Base-by-base conservation (phyloP, 73 alveolate species). In the Symbiodinium pilosum region DNA sequence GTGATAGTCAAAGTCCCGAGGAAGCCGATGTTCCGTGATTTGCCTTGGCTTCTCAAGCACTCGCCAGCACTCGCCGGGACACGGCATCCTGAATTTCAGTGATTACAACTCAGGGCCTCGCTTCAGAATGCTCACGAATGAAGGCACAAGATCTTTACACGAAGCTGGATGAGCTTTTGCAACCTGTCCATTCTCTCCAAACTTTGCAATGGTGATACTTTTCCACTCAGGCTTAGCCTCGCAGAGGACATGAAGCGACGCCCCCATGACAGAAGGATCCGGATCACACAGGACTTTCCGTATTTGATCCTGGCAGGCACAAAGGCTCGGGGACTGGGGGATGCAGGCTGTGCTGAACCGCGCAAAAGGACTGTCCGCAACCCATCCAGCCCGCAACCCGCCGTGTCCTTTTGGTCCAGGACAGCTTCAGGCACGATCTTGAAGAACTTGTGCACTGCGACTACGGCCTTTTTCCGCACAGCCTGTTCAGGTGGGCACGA, bases 1-100 rank as follows among this genome's bases (percentile, higher is more conserved):
- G 86, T 99, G 99, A 99, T 99, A 99, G 99, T 99, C 99, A 93
- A 99, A 99, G 87, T 99, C 99, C 47, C 99, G 97, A 26, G 99
- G 99, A 56, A 99, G 99, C 86, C 99, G 89, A 52, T 92, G 98
- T 52, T 92, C 98, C 3, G 99, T 97, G 99, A 92, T 92, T 36
- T 92, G 98, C 96, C 96, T 91, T 8, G 51, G 40, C 28, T 14
- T 16, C 0, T 64, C 41, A 8, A 5, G 81, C 24, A n/a, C 34
- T 54, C 73, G 73, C 26, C 32, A 6, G 26, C 34, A 11, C 2
- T 24, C 73, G 30, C 26, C 73, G 26, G 26, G 73, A 5, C 73
- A 30, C 32, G 2, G 26, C 73, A 54, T 24, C 73, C n/a, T n/a
- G n/a, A n/a, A n/a, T n/a, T n/a, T n/a, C n/a, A n/a, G n/a, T n/a